Percentiles rank a stretch among this genome's conserved stretches.
These are phyloP conservation scores for Botrytis squamosa DNA, from an alignment of 2,329 filamentous ascomycete species.

Conservation along the genomic window DNA sequence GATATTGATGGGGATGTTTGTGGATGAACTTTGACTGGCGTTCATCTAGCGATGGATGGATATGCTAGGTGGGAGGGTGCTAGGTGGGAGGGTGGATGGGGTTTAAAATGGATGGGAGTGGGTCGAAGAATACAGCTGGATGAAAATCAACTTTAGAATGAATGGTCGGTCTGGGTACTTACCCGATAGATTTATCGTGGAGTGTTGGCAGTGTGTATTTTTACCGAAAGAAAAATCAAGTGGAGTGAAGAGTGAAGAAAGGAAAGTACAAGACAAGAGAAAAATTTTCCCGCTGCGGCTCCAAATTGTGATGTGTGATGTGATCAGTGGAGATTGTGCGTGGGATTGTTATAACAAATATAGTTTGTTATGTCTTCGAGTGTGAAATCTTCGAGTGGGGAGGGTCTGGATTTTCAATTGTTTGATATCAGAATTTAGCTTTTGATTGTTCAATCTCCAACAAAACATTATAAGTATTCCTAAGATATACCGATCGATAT, in stretches of 20 bases:
- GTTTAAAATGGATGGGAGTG: not conserved
- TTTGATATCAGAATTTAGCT: too few species aligned
- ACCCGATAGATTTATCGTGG: not conserved
- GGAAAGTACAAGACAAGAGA: not conserved
- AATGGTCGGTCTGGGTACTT: not conserved
- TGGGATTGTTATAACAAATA: too few species aligned
- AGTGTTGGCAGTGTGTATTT: not conserved
- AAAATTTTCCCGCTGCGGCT: not conserved
- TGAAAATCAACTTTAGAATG: not conserved
- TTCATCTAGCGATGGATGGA: slow-evolving; percentile 17
- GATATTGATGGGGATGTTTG: not conserved
- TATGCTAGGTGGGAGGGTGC: slow-evolving; percentile 3
- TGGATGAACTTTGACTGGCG: slow-evolving; percentile 12
- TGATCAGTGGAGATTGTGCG: not conserved
- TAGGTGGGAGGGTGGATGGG: not conserved
- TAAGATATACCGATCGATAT: too few species aligned
- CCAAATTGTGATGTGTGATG: not conserved
- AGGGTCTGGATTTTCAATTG: too few species aligned
- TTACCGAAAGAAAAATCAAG: not conserved
- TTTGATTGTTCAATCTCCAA: too few species aligned
- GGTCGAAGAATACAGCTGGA: not conserved
- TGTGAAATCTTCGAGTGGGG: not conserved
- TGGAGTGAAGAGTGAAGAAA: not conserved
- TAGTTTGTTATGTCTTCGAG: too few species aligned
- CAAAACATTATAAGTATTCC: too few species aligned